Percentiles rank a stretch among this genome's conserved stretches.
Conservation (phyloP, 345 rosid genomes). For the Anastatica hierochuntica region DNA sequence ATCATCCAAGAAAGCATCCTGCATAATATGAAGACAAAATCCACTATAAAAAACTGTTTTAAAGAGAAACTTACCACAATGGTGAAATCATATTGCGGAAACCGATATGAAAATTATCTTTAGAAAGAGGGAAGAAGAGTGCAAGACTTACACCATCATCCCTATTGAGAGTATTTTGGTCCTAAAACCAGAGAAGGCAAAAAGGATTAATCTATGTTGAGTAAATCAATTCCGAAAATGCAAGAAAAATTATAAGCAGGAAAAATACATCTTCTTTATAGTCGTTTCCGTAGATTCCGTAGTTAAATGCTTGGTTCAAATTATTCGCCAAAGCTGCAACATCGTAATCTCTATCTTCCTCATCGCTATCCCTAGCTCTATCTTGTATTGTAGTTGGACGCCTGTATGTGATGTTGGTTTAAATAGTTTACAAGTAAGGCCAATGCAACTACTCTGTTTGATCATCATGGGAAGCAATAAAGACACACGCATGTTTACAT, state of each 20-base stretch:
- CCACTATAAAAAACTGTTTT: background rate
- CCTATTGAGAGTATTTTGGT: slow-evolving; percentile 56
- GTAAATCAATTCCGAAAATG: background rate
- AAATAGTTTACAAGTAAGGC: background rate
- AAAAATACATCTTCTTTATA: slow-evolving; percentile 66
- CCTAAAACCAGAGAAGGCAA: slow-evolving; percentile 36
- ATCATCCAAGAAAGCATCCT: slow-evolving; percentile 94
- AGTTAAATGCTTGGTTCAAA: slow-evolving; percentile 80
- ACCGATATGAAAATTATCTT: background rate
- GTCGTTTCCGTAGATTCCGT: slow-evolving; percentile 79
- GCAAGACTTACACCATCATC: slow-evolving; percentile 58
- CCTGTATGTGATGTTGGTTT: slow-evolving; percentile 35
- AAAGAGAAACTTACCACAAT: background rate
- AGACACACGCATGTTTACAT: background rate
- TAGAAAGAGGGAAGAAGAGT: background rate
- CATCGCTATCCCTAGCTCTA: slow-evolving; percentile 88
- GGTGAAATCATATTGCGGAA: background rate
- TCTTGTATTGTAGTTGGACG: slow-evolving; percentile 92
- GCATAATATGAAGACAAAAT: slow-evolving; percentile 11
- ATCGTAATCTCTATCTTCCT: slow-evolving; percentile 80
- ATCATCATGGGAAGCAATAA: background rate
- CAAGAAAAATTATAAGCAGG: background rate
- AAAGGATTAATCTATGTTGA: background rate
- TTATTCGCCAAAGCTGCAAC: slow-evolving; percentile 91
- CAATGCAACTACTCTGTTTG: background rate